A percentile compares a stretch with the other conserved stretches of the same genome.
Conservation (phyloP, 192 early-diverging fungal species). For the Haplosporangium gracile region DNA sequence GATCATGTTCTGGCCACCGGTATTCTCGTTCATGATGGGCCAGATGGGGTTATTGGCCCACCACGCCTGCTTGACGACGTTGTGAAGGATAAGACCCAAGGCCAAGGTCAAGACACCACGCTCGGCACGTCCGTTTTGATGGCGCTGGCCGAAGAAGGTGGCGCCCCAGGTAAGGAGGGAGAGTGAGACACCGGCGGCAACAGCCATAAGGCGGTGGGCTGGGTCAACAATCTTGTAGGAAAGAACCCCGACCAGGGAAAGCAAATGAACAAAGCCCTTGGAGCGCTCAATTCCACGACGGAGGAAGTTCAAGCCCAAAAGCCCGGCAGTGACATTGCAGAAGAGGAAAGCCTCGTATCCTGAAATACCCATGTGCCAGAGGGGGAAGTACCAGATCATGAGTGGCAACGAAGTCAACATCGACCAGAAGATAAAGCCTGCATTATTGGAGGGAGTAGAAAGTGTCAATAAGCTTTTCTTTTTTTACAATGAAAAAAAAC, state of each 20-base stretch:
- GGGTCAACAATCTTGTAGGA: conserved; percentile 73
- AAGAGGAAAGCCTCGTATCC: conserved; percentile 83
- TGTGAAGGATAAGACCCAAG: conserved; percentile 75
- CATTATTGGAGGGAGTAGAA: background rate
- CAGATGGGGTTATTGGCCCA: conserved; percentile 86
- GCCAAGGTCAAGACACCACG: conserved; percentile 74
- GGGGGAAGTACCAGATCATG: conserved; percentile 85
- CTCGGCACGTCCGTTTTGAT: conserved; percentile 69
- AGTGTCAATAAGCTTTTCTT: background rate
- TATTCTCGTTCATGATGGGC: conserved; percentile 82
- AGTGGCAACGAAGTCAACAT: conserved; percentile 79
- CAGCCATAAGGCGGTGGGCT: conserved; percentile 67
- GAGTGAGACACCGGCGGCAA: conserved; percentile 70
- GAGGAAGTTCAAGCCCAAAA: conserved; percentile 70
- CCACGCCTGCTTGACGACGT: conserved; percentile 81
- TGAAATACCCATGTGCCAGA: conserved; percentile 90
- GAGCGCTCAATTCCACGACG: conserved; percentile 65
- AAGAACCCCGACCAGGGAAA: conserved; percentile 73
- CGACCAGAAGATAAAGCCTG: conserved; percentile 87
- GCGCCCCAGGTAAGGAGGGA: conserved; percentile 70
- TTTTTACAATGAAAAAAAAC: background rate
- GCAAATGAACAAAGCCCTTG: conserved; percentile 66
- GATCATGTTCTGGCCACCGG: conserved; percentile 79
- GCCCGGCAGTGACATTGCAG: conserved; percentile 66
- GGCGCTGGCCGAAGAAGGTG: conserved; percentile 67